phyloP scores from a whole-genome alignment of 1,284 basidiomycete species.

The Ganoderma resinaceum region DNA sequence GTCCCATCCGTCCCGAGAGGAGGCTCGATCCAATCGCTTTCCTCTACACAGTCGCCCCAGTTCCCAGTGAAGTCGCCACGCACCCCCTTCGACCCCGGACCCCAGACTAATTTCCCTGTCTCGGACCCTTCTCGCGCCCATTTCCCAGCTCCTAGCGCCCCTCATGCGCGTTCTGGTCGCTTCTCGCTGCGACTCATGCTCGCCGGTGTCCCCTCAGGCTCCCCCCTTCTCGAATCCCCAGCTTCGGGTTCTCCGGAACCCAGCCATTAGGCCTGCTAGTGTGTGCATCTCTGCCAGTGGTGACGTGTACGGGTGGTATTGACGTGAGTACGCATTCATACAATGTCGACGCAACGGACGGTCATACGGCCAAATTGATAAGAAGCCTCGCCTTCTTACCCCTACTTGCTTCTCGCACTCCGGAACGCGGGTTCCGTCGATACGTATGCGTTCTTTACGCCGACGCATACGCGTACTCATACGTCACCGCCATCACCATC shows the following conservation, averaged over 20 bases:
- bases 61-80: neutral
- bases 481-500: neutral
- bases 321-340: neutral
- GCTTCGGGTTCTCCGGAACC: neutral
- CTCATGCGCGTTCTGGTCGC: neutral
- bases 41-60: neutral
- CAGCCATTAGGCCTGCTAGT: neutral
- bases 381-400: neutral
- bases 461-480: neutral
- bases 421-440: slow-evolving; percentile 1
- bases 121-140: neutral
- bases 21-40: neutral
- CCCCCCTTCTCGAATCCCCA: neutral
- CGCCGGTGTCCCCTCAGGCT: neutral
- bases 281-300: neutral
- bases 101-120: neutral
- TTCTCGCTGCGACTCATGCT: neutral
- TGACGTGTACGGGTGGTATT: neutral
- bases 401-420: neutral
- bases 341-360: neutral
- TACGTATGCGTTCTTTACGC: neutral
- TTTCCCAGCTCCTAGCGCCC: neutral
- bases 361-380: neutral
- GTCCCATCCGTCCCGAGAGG: neutral
- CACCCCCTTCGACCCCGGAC: neutral